phyloP scores from a whole-genome alignment of 2,329 filamentous ascomycete species.

The Fusarium napiforme region DNA sequence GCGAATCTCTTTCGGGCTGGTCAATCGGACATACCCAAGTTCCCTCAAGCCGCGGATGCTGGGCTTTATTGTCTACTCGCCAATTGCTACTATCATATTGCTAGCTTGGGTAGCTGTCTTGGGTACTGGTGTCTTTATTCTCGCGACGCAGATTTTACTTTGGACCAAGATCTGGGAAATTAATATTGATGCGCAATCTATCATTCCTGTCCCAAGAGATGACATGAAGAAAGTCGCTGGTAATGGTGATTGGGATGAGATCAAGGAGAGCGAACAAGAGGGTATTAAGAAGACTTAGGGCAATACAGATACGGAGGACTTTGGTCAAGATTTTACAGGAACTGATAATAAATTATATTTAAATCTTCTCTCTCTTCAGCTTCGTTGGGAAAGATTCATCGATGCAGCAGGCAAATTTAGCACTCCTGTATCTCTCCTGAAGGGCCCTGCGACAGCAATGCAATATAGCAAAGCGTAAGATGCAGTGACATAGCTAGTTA shows the following conservation, averaged over 20 bases:
- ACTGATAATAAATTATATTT: rapidly evolving
- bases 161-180: slow-evolving; percentile 5
- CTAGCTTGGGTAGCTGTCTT: not conserved
- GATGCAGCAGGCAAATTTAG: not conserved
- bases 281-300: not conserved
- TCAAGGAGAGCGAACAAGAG: not conserved
- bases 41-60: not conserved
- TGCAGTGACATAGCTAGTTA: rapidly evolving
- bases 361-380: not conserved
- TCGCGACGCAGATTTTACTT: not conserved
- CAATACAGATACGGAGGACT: not conserved
- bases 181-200: not conserved
- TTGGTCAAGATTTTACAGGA: rapidly evolving
- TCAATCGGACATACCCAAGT: slow-evolving; percentile 22
- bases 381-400: rapidly evolving
- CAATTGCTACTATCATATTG: not conserved
- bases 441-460: not conserved
- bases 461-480: not conserved
- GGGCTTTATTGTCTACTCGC: slow-evolving; percentile 15
- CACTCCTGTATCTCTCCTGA: not conserved
- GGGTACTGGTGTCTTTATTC: not conserved
- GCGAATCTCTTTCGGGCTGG: slow-evolving; percentile 5
- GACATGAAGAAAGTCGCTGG: not conserved
- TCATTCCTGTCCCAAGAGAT: not conserved
- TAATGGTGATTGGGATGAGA: not conserved